These are phyloP conservation scores for Geotrichum aggregatum DNA, from an alignment of 1,139 yeast genomes.

Conservation along the genomic window DNA sequence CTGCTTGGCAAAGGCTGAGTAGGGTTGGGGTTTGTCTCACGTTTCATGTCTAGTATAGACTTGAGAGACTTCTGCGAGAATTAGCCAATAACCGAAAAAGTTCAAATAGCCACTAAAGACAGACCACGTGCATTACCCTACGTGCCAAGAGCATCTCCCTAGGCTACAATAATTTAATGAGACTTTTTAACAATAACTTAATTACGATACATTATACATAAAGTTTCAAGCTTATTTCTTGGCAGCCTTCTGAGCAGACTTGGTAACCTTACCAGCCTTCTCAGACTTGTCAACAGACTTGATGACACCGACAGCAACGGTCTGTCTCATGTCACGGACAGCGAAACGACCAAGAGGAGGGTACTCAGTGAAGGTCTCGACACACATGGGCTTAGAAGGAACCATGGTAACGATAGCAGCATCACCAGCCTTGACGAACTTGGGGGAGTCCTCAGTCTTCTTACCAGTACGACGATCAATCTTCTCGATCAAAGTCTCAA, in stretches of 20 bases:
- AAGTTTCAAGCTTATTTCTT: conserved; percentile 64
- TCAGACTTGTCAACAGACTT: conserved; percentile 95
- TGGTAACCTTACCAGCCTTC: conserved; percentile 98
- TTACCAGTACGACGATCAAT: conserved; percentile 94
- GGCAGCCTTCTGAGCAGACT: conserved; percentile 98
- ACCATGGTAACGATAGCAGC: conserved; percentile 89
- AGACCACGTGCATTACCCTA: no score
- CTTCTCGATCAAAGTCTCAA: conserved; percentile 79
- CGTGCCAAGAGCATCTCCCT: no score
- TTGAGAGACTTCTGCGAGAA: no score
- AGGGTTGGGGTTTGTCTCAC: not conserved
- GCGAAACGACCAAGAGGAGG: conserved; percentile 99
- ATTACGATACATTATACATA: not conserved
- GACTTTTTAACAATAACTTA: not conserved
- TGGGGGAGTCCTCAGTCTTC: conserved; percentile 75
- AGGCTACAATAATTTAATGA: not conserved
- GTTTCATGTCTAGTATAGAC: no score
- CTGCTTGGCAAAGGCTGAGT: not conserved
- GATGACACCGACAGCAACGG: conserved; percentile 99
- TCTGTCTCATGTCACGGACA: conserved; percentile 99
- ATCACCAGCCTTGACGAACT: conserved; percentile 89
- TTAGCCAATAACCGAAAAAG: no score
- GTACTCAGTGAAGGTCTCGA: conserved; percentile 94
- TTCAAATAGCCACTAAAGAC: no score
- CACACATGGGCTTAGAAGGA: conserved; percentile 96